Conservation (phyloP, 2,329 filamentous ascomycete species). For the Sphaerulina vaccinii region DNA sequence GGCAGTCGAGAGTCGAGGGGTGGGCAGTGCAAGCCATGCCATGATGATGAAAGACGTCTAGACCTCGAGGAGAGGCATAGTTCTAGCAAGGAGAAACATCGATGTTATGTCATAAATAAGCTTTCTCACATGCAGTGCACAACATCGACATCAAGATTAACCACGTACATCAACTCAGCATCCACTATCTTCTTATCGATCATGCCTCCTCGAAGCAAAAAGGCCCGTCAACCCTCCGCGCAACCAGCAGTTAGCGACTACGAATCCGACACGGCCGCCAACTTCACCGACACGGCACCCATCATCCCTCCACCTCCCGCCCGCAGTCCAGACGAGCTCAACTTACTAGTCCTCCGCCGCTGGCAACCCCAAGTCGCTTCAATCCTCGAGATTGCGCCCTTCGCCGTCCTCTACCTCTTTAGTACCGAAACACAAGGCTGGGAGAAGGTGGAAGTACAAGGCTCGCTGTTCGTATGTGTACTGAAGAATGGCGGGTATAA, state of each 20-base stretch:
- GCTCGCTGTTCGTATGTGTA: constrained; percentile 83
- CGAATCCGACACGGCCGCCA: constrained; percentile 25
- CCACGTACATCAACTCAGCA: background rate
- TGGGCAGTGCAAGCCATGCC: too few relatives aligned
- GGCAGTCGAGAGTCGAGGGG: too few relatives aligned
- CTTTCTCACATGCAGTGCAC: too few relatives aligned
- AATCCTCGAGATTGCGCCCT: constrained; percentile 79
- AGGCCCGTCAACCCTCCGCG: constrained; percentile 14
- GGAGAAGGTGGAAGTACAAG: constrained; percentile 84
- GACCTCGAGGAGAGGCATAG: too few relatives aligned
- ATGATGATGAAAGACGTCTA: too few relatives aligned
- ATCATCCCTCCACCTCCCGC: constrained; percentile 45
- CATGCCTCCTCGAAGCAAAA: constrained; percentile 24
- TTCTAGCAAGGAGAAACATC: too few relatives aligned
- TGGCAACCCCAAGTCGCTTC: constrained; percentile 71
- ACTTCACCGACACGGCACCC: constrained; percentile 33
- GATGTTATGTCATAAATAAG: too few relatives aligned
- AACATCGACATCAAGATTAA: background rate
- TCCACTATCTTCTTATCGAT: background rate
- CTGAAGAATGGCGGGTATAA: constrained; percentile 49
- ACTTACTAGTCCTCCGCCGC: constrained; percentile 77
- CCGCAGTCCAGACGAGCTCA: constrained; percentile 80
- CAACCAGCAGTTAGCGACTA: constrained; percentile 11
- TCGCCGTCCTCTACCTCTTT: constrained; percentile 83
- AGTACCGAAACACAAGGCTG: constrained; percentile 63